Conservation (phyloP, 306 rosid species). For the Senna siamea region DNA sequence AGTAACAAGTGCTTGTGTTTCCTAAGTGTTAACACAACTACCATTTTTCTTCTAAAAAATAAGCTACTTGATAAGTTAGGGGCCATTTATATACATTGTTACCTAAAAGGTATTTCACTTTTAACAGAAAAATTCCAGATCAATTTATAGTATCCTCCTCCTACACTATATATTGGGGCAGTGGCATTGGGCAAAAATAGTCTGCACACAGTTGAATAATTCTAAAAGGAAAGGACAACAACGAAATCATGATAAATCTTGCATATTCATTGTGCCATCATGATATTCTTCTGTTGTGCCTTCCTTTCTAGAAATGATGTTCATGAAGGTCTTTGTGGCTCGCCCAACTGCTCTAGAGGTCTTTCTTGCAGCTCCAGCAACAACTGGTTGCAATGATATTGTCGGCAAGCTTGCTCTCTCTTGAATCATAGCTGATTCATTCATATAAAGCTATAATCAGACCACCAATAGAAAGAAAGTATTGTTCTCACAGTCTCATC, state of each 20-base stretch:
- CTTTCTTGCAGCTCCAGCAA: conserved; percentile 91
- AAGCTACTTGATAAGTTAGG: no score
- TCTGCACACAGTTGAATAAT: conserved; percentile 36
- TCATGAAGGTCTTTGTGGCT: conserved; percentile 76
- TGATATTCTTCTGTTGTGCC: conserved; percentile 48
- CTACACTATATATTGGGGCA: conserved; percentile 18
- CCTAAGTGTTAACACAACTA: no score
- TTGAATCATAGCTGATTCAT: conserved; percentile 77
- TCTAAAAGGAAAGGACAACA: not conserved
- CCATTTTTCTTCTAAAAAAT: no score
- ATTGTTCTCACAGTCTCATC: not conserved
- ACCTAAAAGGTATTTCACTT: not conserved
- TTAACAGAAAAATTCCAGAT: not conserved
- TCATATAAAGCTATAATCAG: conserved; percentile 41
- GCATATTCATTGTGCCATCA: conserved; percentile 52
- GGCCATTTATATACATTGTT: no score
- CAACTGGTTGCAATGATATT: conserved; percentile 82
- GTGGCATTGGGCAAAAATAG: conserved; percentile 20
- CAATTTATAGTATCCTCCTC: conserved; percentile 30
- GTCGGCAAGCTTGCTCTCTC: conserved; percentile 89
- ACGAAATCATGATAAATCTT: conserved; percentile 47
- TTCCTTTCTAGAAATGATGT: conserved; percentile 67
- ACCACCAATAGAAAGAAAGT: conserved; percentile 4
- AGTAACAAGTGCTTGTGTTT: no score
- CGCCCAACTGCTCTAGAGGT: conserved; percentile 81